Conservation (phyloP, 768 basidiomycete genomes). For the Neoboletus subvelutipes region DNA sequence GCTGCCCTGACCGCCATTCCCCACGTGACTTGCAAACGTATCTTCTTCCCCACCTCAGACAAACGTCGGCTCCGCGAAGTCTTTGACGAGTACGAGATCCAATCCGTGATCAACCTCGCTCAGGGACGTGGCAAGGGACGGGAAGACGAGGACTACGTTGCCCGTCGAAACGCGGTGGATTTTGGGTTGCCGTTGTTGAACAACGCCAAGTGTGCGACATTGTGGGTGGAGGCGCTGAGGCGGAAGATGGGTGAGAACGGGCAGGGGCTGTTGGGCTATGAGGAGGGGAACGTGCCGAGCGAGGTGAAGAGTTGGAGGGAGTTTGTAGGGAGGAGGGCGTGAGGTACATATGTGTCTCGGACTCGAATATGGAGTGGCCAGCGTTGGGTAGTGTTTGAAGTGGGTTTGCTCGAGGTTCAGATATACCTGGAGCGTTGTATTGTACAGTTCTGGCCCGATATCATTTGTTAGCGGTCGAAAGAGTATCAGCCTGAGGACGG, state of each 20-base stretch:
- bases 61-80: slow-evolving; percentile 94
- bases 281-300: slow-evolving; percentile 83
- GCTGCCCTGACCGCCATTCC: slow-evolving; percentile 76
- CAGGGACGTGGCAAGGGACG: slow-evolving; percentile 71
- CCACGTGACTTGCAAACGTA: slow-evolving; percentile 79
- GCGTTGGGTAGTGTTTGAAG: not conserved
- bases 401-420: not conserved
- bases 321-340: slow-evolving; percentile 76
- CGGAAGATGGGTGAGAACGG: slow-evolving; percentile 80
- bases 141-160: slow-evolving; percentile 94
- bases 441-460: not conserved
- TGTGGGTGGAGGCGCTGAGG: slow-evolving; percentile 88
- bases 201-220: slow-evolving; percentile 82
- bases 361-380: not conserved
- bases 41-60: slow-evolving; percentile 95
- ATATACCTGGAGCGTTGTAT: not conserved
- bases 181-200: slow-evolving; percentile 92
- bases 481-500: too few species aligned
- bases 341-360: not conserved
- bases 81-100: slow-evolving; percentile 92
- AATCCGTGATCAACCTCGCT: slow-evolving; percentile 92
- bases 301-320: slow-evolving; percentile 93
- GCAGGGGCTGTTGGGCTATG: slow-evolving; percentile 63
- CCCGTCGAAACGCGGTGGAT: slow-evolving; percentile 93
- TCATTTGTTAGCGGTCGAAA: too few species aligned